Evolutionary conservation across 192 early-diverging fungal genomes (phyloP).

Genomic region (Linnemannia zychae): DNA sequence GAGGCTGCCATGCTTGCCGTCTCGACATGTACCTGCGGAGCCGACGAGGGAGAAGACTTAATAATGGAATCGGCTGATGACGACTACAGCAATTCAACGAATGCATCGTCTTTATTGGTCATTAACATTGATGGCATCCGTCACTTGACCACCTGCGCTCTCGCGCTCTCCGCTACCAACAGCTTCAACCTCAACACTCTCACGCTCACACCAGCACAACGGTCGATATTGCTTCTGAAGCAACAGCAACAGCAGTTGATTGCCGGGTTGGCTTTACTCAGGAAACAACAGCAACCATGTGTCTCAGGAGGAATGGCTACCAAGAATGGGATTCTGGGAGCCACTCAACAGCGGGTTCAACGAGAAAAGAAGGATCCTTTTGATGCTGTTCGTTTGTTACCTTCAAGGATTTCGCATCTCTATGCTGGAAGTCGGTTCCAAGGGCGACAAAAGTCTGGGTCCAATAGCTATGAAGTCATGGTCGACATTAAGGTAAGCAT

Average conservation of each 20-base stretch:
- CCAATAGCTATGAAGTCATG: conserved; percentile 73
- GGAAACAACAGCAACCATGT: conserved; percentile 10
- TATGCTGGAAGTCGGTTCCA: conserved; percentile 75
- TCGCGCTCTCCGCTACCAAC: background rate
- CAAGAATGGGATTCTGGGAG: background rate
- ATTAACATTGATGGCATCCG: conserved; percentile 28
- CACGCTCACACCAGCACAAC: background rate
- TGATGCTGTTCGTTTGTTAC: conserved; percentile 34
- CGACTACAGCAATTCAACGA: background rate
- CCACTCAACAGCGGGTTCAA: background rate
- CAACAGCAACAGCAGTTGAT: conserved; percentile 23
- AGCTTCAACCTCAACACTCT: background rate
- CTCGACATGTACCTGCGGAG: conserved; percentile 21
- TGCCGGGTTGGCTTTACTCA: conserved; percentile 24
- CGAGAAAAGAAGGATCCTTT: conserved; percentile 18
- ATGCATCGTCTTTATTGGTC: background rate
- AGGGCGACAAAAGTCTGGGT: conserved; percentile 77
- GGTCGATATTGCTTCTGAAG: conserved; percentile 2
- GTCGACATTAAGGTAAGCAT: conserved; percentile 79
- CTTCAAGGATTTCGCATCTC: conserved; percentile 57
- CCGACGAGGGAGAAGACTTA: conserved; percentile 8
- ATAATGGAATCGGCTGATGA: background rate
- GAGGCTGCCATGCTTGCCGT: background rate
- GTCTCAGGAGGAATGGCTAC: background rate
- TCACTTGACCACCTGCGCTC: conserved; percentile 28